Evolutionary conservation across 371 early-diverging fungal species (phyloP).

Genomic region (Chytridium lagenaria): DNA sequence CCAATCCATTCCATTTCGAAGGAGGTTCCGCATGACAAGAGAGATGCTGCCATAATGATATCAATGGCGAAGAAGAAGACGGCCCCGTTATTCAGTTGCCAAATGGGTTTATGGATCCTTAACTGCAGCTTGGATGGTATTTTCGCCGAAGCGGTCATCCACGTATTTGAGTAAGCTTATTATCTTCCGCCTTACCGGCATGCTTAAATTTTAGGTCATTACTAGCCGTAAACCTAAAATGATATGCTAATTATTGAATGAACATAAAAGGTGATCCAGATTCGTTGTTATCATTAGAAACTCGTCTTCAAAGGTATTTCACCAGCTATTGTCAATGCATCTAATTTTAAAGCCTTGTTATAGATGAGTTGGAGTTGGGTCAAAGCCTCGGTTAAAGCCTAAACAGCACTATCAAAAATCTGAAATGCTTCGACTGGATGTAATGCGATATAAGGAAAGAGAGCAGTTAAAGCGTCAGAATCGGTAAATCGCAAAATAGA

Average conservation of each 20-base stretch:
- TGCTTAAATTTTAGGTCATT: neutral
- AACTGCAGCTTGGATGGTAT: neutral
- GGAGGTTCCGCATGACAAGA: too few species aligned
- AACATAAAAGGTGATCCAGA: slow-evolving; percentile 6
- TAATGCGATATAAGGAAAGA: slow-evolving; percentile 59
- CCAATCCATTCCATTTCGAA: too few species aligned
- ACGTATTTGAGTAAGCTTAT: slow-evolving; percentile 15
- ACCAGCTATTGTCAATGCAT: neutral
- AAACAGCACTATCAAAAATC: slow-evolving; percentile 64
- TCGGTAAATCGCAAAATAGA: slow-evolving; percentile 54
- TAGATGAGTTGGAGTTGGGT: slow-evolving; percentile 66
- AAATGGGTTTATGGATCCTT: neutral
- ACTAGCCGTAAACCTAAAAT: neutral
- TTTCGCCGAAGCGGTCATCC: neutral
- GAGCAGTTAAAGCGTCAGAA: neutral
- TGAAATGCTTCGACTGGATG: slow-evolving; percentile 64
- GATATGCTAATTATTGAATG: neutral
- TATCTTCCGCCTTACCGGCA: neutral
- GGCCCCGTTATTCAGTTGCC: slow-evolving; percentile 7
- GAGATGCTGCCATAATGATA: too few species aligned
- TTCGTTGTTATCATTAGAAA: slow-evolving; percentile 14
- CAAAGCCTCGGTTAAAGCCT: slow-evolving; percentile 66
- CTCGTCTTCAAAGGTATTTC: slow-evolving; percentile 14
- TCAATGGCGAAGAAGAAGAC: neutral
- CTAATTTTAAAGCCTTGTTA: neutral